Percentiles rank a stretch among this genome's conserved stretches.
phyloP scores from a whole-genome alignment of 2,329 filamentous ascomycete genomes.

The Incumbomyces delicatus region DNA sequence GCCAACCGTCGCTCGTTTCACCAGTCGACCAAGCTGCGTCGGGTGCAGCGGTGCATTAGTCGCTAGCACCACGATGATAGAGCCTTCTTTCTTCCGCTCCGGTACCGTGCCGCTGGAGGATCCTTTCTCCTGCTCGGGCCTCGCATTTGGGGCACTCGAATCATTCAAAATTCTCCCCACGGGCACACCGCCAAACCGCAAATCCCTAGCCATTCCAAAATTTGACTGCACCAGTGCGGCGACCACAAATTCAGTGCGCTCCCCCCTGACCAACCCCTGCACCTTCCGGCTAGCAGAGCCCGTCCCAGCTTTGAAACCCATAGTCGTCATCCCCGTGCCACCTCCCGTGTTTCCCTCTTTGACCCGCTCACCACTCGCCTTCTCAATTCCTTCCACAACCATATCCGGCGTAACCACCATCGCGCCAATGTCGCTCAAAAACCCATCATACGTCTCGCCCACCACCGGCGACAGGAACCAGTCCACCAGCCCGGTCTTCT shows the following conservation, averaged over 20 bases:
- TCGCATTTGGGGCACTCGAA: too few relatives aligned
- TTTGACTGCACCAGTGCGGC: conserved; percentile 57
- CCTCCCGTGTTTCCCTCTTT: conserved; percentile 54
- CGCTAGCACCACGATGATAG: conserved; percentile 51
- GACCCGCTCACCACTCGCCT: conserved; percentile 27
- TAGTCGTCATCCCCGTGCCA: conserved; percentile 59
- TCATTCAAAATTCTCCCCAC: conserved; percentile 47
- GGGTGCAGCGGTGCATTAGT: conserved; percentile 54
- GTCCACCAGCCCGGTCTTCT: conserved; percentile 36
- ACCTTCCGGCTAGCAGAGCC: conserved; percentile 52
- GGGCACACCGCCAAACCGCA: conserved; percentile 52
- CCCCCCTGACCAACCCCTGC: conserved; percentile 31
- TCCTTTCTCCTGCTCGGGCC: conserved; percentile 18
- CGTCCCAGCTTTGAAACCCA: conserved; percentile 58
- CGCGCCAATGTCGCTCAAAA: conserved; percentile 47
- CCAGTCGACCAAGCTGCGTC: conserved; percentile 47
- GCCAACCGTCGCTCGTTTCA: conserved; percentile 53
- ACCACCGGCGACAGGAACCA: conserved; percentile 50
- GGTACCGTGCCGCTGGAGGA: background rate
- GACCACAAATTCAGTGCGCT: conserved; percentile 44
- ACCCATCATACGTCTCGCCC: conserved; percentile 55
- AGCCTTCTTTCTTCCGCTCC: conserved; percentile 49
- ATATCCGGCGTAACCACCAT: conserved; percentile 48
- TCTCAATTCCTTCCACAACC: conserved; percentile 45
- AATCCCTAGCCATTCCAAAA: conserved; percentile 49